These are phyloP conservation scores for Aspergillus incahuasiensis DNA, from an alignment of 495 filamentous ascomycete genomes.

Conservation along the genomic window DNA sequence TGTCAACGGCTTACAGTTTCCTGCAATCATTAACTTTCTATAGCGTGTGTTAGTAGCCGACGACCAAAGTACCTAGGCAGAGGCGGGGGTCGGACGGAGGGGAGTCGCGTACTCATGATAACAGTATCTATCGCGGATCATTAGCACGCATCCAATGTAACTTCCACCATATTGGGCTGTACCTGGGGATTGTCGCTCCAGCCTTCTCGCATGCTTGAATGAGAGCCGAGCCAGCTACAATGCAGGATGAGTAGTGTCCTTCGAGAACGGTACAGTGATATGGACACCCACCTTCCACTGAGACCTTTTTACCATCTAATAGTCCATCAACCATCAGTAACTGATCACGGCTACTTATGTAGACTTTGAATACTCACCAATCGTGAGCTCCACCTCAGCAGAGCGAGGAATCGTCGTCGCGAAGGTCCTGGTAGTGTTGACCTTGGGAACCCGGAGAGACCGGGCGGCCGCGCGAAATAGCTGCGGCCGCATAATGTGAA, in stretches of 20 bases:
- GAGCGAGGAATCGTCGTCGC: conserved; percentile 63
- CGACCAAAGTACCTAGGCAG: conserved; percentile 2
- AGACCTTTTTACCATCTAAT: conserved; percentile 89
- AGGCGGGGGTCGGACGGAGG: background rate
- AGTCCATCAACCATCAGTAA: conserved; percentile 12
- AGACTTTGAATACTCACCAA: conserved; percentile 57
- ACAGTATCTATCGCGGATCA: conserved; percentile 69
- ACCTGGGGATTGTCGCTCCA: conserved; percentile 83
- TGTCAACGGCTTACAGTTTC: conserved; percentile 64
- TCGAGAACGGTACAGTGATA: conserved; percentile 5
- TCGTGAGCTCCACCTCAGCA: conserved; percentile 91
- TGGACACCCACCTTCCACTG: conserved; percentile 72
- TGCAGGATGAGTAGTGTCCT: conserved; percentile 26
- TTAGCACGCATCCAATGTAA: conserved; percentile 30
- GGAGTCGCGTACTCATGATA: conserved; percentile 79
- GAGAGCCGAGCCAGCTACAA: conserved; percentile 72
- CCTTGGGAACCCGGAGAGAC: conserved; percentile 59
- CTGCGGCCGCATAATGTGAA: conserved; percentile 79
- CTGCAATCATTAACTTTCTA: conserved; percentile 95
- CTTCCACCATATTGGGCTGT: conserved; percentile 17
- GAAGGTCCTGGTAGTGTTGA: conserved; percentile 66
- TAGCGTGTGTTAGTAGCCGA: conserved; percentile 26
- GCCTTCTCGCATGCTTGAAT: conserved; percentile 99
- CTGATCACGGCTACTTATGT: conserved; percentile 16
- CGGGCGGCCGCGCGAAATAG: conserved; percentile 81